These are phyloP conservation scores for Apiospora malaysiana DNA, from an alignment of 2,329 filamentous ascomycete species.

Conservation along the genomic window DNA sequence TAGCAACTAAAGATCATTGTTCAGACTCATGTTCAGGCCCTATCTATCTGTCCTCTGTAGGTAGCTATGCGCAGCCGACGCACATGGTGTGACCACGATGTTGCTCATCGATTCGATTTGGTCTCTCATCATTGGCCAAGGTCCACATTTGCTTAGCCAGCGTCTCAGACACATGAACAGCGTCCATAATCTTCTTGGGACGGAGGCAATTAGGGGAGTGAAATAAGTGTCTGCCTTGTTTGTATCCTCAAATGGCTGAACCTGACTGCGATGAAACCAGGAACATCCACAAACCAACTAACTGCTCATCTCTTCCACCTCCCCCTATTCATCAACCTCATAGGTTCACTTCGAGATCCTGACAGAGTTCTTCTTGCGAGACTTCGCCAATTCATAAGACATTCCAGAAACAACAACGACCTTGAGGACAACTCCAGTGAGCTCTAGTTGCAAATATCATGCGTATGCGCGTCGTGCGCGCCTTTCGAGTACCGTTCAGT, in stretches of 20 bases:
- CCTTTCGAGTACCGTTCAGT: not conserved
- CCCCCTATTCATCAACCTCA: not conserved
- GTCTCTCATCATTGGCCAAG: not conserved
- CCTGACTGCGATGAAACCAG: not conserved
- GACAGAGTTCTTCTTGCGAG: not conserved
- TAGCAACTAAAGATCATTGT: not conserved
- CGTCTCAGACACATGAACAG: no score
- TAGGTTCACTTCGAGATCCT: not conserved
- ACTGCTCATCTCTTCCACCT: not conserved
- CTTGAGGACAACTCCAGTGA: not conserved
- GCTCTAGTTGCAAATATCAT: not conserved
- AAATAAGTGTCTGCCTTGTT: not conserved
- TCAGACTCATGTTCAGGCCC: constrained; percentile 12
- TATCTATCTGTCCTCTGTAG: constrained; percentile 9
- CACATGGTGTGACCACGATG: not conserved
- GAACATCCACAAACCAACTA: not conserved
- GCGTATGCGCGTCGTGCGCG: not conserved
- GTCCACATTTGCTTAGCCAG: not conserved
- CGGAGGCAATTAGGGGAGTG: not conserved
- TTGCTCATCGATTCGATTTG: not conserved
- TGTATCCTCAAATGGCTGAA: not conserved
- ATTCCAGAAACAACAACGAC: not conserved
- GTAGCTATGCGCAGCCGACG: not conserved
- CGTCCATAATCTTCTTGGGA: not conserved
- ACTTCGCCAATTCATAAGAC: constrained; percentile 11